phyloP scores from a whole-genome alignment of 345 rosid species.

The Odontarrhena argentea region DNA sequence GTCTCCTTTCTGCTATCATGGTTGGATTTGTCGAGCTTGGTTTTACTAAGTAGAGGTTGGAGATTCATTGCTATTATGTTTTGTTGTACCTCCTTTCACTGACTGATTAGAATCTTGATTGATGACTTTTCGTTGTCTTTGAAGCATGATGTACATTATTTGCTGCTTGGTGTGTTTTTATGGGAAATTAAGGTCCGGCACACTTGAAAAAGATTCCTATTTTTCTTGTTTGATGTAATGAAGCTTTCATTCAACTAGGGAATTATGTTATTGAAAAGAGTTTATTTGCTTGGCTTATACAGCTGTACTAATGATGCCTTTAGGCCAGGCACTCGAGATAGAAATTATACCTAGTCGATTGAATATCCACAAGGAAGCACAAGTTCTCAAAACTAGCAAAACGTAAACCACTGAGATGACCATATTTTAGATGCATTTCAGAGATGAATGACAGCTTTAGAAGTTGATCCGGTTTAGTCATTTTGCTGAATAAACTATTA shows the following conservation, averaged over 20 bases:
- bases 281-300: background rate
- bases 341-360: background rate
- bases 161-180: background rate
- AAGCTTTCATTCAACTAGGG: background rate
- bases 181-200: background rate
- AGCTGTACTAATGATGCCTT: background rate
- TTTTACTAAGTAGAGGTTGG: background rate
- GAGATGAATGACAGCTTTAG: background rate
- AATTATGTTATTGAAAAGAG: background rate
- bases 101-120: slow-evolving; percentile 1
- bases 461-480: slow-evolving; percentile 2
- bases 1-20: background rate
- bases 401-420: background rate
- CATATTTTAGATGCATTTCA: background rate
- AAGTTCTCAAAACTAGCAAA: background rate
- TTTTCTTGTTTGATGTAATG: slow-evolving; percentile 13
- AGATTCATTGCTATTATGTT: background rate
- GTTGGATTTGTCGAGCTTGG: slow-evolving; percentile 1
- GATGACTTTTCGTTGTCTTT: slow-evolving; percentile 3
- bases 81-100: slow-evolving; percentile 1
- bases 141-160: background rate
- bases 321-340: background rate
- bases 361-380: slow-evolving; percentile 6
- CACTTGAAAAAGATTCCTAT: background rate
- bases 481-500: background rate